Evolutionary conservation across 306 rosid genomes (phyloP).

Genomic region (Casuarina equisetifolia): DNA sequence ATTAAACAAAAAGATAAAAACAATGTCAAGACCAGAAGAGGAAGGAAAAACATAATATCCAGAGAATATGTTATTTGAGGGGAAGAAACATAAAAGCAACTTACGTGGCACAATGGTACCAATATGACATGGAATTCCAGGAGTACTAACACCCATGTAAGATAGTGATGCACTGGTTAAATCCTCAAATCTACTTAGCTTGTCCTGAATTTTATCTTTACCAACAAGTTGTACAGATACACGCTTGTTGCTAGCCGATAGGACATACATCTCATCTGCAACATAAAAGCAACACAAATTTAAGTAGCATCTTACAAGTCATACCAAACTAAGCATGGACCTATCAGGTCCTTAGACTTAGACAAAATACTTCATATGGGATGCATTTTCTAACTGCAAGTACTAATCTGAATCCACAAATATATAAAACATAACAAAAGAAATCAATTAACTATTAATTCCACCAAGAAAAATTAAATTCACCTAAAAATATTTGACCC

Average conservation of each 20-base stretch:
- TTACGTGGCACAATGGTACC: conserved; percentile 62
- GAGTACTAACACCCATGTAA: conserved; percentile 72
- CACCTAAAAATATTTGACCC: background rate
- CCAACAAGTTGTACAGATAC: conserved; percentile 81
- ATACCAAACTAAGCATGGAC: background rate
- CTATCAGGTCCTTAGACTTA: background rate
- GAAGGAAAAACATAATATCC: background rate
- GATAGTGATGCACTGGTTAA: conserved; percentile 65
- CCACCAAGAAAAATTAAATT: background rate
- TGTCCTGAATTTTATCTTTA: conserved; percentile 76
- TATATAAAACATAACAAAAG: background rate
- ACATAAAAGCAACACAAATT: conserved; percentile 24
- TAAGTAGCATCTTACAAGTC: conserved; percentile 19
- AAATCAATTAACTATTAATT: background rate
- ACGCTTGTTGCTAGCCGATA: conserved; percentile 75
- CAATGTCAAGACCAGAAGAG: background rate
- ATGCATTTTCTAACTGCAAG: background rate
- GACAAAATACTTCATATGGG: background rate
- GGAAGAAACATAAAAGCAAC: conserved; percentile 27
- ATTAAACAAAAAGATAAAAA: background rate
- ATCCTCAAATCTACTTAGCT: conserved; percentile 85
- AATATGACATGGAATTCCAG: conserved; percentile 55
- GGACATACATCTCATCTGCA: conserved; percentile 96
- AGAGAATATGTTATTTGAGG: conserved; percentile 6
- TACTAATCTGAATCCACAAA: background rate